Evolutionary conservation across 768 basidiomycete genomes (phyloP), one percentile per base, ranked within the genome.

Genomic region (Favolaschia claudopus): DNA sequence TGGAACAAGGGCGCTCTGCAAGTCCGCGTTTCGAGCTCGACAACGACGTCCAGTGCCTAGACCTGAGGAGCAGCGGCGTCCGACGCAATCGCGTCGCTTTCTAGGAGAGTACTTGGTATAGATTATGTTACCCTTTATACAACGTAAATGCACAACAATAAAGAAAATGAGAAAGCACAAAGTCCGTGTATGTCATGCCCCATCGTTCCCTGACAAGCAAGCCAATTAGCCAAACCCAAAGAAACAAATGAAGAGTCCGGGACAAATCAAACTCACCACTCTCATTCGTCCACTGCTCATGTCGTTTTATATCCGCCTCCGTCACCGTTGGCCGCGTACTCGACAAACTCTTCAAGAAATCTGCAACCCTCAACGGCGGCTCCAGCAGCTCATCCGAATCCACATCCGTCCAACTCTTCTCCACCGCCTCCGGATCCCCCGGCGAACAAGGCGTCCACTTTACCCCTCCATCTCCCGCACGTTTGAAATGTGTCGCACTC

Each of bases 401-500:
- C 38, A 99, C 81, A 53, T 92, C 91, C 20, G 91, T 85, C 96
- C 96, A 98, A 6, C 86, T 78, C 80, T 90, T 94, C 77, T 99
- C 96, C 46, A 86, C 79, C 0, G 92, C 95, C 0, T 85, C 86
- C 0, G 86, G 81, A 64, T 96, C 95, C 9, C 96, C 96, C 1
- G 97, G 96, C 2, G 96, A 98, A 72, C 97, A 99, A 2, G 97
- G 97, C 20, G 95, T 98, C 89, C 86, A 96, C 75, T 89, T 95
- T 28, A 61, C 64, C n/a, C n/a, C n/a, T 40, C 63, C 63, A 12
- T 77, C 78, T 1, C 63, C 56, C 22, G 86, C 79, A 29, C 74
- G 79, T 71, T 95, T 95, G 78, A 99, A 99, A 75, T 99, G 96
- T 1, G 95, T 97, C 2, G 97, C 95, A 20, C 89, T 87, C 45